Evolutionary conservation across 805 yeast species (phyloP), one percentile per base, ranked within the genome.

Genomic region (Saccharomyces jurei): DNA sequence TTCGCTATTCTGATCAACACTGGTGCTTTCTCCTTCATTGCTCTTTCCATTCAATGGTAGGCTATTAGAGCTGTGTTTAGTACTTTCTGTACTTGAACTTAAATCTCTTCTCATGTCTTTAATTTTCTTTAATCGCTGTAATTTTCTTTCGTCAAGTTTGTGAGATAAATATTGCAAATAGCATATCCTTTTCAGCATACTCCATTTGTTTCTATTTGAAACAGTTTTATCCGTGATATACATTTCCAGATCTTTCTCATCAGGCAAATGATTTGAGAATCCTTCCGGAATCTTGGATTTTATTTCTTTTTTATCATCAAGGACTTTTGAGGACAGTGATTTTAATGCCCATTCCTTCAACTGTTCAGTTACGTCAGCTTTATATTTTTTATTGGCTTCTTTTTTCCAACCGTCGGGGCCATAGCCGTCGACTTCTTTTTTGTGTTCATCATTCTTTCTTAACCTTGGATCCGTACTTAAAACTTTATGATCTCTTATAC

Each of bases 381-480:
- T 77, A 14, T 83, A 81, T 44, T 77, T 71, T 41, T 71, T 70
- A 44, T 78, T 81, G 31, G 80, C 81, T 14, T 71, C 68, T 14
- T 72, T 66, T 22, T 58, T 79, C 80, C 74, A 77, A 78, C 55
- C 82, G 66, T 91, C 97, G 2, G 69, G 63, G 13, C 96, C 96
- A 21, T 74, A 72, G 3, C 97, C 97, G 9, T 74, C 79, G 10
- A 91, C 91, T 67, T 91, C 97, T 13, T 74, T 74, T 55, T 75
- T 73, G 67, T 91, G 97, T 11, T 66, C 69, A n/a, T 72, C 72
- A 62, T 79, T 86, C 36, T 83, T 82, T 50, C 83, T 83, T 36
- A 91, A 83, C 66, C 98, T 80, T 0, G 91, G 79, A 68, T 92
- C 98, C 0, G 84, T 77, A 8, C 96, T 88, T 52, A 83, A 81